phyloP scores from a whole-genome alignment of 805 yeast genomes.

The Saturnispora kantuleensis region DNA sequence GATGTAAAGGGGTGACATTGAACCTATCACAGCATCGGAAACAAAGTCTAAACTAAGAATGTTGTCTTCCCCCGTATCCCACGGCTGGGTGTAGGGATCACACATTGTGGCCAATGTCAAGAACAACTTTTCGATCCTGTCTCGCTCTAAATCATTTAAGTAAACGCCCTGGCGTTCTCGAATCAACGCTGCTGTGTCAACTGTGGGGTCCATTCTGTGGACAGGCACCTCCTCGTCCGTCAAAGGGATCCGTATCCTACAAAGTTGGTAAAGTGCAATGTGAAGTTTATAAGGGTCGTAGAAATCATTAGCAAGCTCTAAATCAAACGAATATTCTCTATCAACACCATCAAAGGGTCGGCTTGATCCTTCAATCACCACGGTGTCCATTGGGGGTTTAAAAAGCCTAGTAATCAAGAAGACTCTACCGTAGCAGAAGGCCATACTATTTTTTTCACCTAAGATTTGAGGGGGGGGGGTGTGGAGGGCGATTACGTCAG shows the following conservation, averaged over 20 bases:
- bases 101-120: conserved; percentile 29
- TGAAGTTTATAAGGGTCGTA: conserved; percentile 24
- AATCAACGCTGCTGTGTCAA: neutral
- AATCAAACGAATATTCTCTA: conserved; percentile 16
- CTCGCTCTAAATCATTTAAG: neutral
- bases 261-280: conserved; percentile 20
- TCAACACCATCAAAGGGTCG: conserved; percentile 10
- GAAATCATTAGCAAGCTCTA: conserved; percentile 12
- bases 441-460: too few relatives aligned
- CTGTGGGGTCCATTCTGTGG: conserved; percentile 3
- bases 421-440: too few relatives aligned
- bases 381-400: neutral
- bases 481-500: too few relatives aligned
- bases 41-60: conserved; percentile 48
- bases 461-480: too few relatives aligned
- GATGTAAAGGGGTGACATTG: conserved; percentile 24
- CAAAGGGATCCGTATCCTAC: conserved; percentile 17
- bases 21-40: conserved; percentile 40
- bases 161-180: neutral
- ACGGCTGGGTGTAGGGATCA: conserved; percentile 66
- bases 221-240: conserved; percentile 3
- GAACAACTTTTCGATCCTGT: conserved; percentile 17
- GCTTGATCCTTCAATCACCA: neutral
- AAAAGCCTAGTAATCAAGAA: too few relatives aligned
- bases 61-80: conserved; percentile 40